phyloP scores from a whole-genome alignment of 768 basidiomycete genomes.

The Cystobasidium ongulense region DNA sequence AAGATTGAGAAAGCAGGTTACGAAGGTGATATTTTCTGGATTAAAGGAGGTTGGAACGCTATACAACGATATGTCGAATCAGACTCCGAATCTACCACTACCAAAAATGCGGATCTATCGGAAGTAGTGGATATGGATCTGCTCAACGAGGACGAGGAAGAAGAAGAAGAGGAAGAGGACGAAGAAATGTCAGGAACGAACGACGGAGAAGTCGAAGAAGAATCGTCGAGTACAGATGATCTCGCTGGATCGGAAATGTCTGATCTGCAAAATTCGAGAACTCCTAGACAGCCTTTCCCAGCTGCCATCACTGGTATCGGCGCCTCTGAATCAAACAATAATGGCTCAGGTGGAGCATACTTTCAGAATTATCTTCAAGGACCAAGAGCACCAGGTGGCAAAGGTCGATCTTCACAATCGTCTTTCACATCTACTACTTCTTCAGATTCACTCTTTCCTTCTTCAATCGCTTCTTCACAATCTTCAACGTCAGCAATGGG shows the following conservation, averaged over 20 bases:
- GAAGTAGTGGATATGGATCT: slow-evolving; percentile 53
- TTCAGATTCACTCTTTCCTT: slow-evolving; percentile 21
- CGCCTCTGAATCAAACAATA: neutral
- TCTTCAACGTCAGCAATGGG: neutral
- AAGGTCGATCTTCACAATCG: slow-evolving; percentile 20
- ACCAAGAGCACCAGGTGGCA: neutral
- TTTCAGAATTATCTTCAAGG: neutral
- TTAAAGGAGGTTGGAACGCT: slow-evolving; percentile 73
- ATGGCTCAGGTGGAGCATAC: neutral
- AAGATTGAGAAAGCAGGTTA: slow-evolving; percentile 50
- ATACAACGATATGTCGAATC: slow-evolving; percentile 47
- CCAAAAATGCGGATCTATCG: slow-evolving; percentile 1
- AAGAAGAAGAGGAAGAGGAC: slow-evolving; percentile 48
- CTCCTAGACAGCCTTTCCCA: neutral
- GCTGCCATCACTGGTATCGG: neutral
- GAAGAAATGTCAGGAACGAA: slow-evolving; percentile 46
- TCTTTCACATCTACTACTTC: slow-evolving; percentile 14
- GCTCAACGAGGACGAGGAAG: slow-evolving; percentile 49
- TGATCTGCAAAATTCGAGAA: slow-evolving; percentile 1
- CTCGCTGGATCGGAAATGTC: neutral
- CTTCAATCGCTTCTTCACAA: slow-evolving; percentile 10
- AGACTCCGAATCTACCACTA: neutral
- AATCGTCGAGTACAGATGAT: neutral
- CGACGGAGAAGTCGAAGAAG: slow-evolving; percentile 43
- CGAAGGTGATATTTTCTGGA: slow-evolving; percentile 61